Evolutionary conservation across 331 rosid species (phyloP), one percentile per base, ranked within the genome.

Genomic region (Quercus lobata): DNA sequence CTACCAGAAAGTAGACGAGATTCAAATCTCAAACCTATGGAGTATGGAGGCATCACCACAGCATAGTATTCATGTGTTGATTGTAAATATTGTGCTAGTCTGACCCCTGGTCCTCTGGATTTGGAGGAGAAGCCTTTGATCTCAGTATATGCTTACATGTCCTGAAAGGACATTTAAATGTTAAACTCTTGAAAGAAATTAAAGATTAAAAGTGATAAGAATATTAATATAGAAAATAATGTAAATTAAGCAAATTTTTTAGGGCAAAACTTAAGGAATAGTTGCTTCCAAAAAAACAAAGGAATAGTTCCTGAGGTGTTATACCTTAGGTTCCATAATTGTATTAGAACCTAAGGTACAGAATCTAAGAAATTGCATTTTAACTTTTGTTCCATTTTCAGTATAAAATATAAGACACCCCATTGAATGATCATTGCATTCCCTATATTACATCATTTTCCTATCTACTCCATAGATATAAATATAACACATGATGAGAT

Each of bases 111-210:
- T 88, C 91, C 71, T 91, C 88, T 53, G 81, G 75, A 76, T 73
- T 52, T 73, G 86, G 37, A 52, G 49, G 80, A 71, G 90, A 87
- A 84, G 78, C 75, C 81, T 79, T 76, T 41, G 86, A 84, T 82
- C 79, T 77, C 87, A 84, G 37, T 82, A 90, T 78, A 79, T 70
- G 83, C 79, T 79, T 84, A 83, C 85, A 88, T 61, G 17, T 61
- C 86, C 98, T 96, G 97, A 77, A 92, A 89, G 56, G 22, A 71
- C 80, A 83, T 71, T 14, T 63, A 65, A 32, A 21, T 46, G 12
- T 80, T 35, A 62, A 72, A 30, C 66, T 54, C 63, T 35, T 18
- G n/a, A 25, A 35, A 27, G 14, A 7, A n/a, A 79, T 15, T n/a
- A 22, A 37, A 14, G 46, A 63, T 74, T 16, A 69, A 71, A 1